phyloP scores from a whole-genome alignment of 371 early-diverging fungal genomes.

The Mortierella sp. region DNA sequence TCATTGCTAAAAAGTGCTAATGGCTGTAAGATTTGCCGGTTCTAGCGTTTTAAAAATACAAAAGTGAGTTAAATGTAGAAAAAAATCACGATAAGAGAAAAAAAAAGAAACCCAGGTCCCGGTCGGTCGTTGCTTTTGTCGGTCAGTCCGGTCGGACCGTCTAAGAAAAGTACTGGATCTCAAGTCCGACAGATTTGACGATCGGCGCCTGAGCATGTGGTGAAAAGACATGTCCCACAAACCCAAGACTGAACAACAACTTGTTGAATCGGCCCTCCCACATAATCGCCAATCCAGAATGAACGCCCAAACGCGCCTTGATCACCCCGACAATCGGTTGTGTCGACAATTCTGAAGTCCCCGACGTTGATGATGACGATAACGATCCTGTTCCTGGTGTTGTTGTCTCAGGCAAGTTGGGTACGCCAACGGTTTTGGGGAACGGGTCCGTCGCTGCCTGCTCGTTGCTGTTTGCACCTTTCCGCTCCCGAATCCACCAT shows the following conservation, averaged over 20 bases:
- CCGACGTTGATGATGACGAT: neutral
- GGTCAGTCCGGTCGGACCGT: neutral
- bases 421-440: constrained; percentile 42
- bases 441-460: constrained; percentile 20
- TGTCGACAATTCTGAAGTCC: neutral
- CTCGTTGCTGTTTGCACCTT: constrained; percentile 8
- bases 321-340: constrained; percentile 66
- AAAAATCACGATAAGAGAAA: neutral
- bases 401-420: constrained; percentile 17
- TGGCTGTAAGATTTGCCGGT: constrained; percentile 3
- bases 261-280: constrained; percentile 79
- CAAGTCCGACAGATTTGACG: constrained; percentile 72
- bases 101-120: neutral
- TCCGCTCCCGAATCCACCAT: constrained; percentile 69
- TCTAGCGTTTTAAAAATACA: neutral
- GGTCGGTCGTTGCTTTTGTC: neutral
- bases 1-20: neutral
- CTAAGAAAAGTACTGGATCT: constrained; percentile 77
- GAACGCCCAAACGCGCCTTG: constrained; percentile 69
- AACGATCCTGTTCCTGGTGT: neutral
- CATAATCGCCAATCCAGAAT: constrained; percentile 70
- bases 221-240: constrained; percentile 66
- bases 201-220: constrained; percentile 53
- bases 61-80: neutral
- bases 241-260: constrained; percentile 70